These are phyloP conservation scores for Taphrina betulina DNA, from an alignment of 1,139 yeast species.

Conservation along the genomic window DNA sequence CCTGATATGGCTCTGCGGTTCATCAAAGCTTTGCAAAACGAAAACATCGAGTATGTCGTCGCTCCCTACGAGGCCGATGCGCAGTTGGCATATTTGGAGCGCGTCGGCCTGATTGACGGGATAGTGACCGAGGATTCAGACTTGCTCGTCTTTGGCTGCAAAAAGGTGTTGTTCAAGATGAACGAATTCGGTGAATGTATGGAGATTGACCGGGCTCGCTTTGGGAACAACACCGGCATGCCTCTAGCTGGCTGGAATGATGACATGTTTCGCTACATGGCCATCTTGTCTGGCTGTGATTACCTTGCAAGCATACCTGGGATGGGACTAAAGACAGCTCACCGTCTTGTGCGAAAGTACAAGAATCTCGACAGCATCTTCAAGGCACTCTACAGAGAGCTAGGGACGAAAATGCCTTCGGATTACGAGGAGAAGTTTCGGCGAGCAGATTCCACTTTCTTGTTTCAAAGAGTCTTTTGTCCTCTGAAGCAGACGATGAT, in stretches of 20 bases:
- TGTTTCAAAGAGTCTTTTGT: constrained; percentile 80
- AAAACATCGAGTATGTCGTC: constrained; percentile 68
- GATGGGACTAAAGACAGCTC: constrained; percentile 78
- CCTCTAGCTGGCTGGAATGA: constrained; percentile 51
- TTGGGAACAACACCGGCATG: constrained; percentile 47
- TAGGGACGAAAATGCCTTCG: constrained; percentile 57
- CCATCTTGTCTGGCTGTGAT: constrained; percentile 92
- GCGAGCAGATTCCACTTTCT: constrained; percentile 77
- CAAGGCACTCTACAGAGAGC: constrained; percentile 60
- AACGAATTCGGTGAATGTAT: constrained; percentile 74
- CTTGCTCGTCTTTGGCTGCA: constrained; percentile 82
- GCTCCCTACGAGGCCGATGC: constrained; percentile 99
- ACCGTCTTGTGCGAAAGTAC: constrained; percentile 57
- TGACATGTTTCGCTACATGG: constrained; percentile 69
- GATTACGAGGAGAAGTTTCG: constrained; percentile 61
- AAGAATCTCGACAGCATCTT: constrained; percentile 57
- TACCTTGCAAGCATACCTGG: constrained; percentile 84
- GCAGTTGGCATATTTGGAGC: constrained; percentile 88
- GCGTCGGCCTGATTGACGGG: constrained; percentile 71
- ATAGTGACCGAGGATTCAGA: constrained; percentile 95
- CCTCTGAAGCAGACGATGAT: constrained; percentile 54
- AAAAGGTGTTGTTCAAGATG: constrained; percentile 71
- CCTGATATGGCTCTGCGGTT: constrained; percentile 88
- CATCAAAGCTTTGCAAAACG: constrained; percentile 66
- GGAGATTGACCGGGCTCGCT: constrained; percentile 56